Conservation (phyloP, 2,329 filamentous ascomycete species). For the Diaporthe batatas region DNA sequence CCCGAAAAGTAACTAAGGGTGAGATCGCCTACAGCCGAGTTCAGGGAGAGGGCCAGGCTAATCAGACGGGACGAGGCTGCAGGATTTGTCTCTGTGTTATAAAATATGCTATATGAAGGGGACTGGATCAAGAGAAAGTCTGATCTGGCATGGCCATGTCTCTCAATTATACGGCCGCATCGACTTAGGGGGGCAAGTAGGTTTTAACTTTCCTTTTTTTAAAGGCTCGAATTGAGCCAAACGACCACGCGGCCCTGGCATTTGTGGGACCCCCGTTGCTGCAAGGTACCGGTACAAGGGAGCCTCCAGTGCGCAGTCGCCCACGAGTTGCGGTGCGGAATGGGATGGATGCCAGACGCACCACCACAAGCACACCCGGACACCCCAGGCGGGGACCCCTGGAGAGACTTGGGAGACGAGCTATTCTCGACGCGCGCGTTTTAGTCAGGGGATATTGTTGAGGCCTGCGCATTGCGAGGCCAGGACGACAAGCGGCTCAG, state of each 20-base stretch:
- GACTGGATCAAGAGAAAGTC: background rate
- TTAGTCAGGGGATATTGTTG: conserved; percentile 26
- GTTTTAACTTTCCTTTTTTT: conserved; percentile 15
- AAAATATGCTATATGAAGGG: conserved; percentile 20
- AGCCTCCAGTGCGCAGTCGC: background rate
- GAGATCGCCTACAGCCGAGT: conserved; percentile 12
- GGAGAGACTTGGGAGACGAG: background rate
- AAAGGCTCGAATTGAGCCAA: conserved; percentile 21
- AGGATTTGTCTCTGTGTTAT: conserved; percentile 23
- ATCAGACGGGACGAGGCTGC: conserved; percentile 14
- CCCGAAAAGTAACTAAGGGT: conserved; percentile 4
- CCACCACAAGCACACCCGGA: background rate
- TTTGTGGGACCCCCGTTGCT: background rate
- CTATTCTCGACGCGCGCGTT: conserved; percentile 26
- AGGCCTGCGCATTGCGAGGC: conserved; percentile 30
- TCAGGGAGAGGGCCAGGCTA: conserved; percentile 14
- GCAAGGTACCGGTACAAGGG: conserved; percentile 34
- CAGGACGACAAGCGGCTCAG: conserved; percentile 8
- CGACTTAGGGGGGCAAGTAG: background rate
- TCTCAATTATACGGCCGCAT: conserved; percentile 27
- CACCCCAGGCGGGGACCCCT: conserved; percentile 24
- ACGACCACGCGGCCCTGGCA: conserved; percentile 27
- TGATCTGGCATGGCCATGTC: conserved; percentile 27
- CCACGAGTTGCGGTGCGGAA: conserved; percentile 14
- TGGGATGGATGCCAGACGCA: background rate